Evolutionary conservation across 192 early-diverging fungal genomes (phyloP).

Genomic region (Podila epigama): DNA sequence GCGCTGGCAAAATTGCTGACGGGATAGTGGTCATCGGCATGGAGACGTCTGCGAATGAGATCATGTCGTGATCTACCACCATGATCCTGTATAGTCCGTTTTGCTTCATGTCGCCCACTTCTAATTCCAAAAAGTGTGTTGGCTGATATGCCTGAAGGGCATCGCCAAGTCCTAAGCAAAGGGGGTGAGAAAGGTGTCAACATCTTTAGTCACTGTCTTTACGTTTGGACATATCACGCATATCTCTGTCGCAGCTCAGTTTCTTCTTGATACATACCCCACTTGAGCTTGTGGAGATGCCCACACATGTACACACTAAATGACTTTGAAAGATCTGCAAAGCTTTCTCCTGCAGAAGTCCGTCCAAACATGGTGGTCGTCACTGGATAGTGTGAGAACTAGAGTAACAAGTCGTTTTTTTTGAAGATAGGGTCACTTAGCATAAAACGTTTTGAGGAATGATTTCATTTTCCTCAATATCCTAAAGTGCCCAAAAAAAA

Average conservation of each 20-base stretch:
- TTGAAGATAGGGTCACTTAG: too few species aligned
- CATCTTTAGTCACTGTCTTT: not conserved
- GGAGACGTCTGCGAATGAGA: conserved; percentile 79
- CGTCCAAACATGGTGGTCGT: conserved; percentile 79
- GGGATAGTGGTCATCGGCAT: conserved; percentile 72
- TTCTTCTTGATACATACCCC: conserved; percentile 31
- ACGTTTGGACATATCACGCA: not conserved
- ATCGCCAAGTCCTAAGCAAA: conserved; percentile 55
- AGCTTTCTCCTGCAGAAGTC: conserved; percentile 62
- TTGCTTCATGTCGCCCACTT: conserved; percentile 90
- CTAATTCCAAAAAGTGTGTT: conserved; percentile 79
- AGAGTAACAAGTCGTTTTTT: conserved; percentile 51
- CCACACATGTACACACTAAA: conserved; percentile 87
- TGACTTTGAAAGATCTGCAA: conserved; percentile 62
- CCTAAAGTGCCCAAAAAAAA: too few species aligned
- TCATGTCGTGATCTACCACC: conserved; percentile 85
- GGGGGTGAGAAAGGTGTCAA: not conserved
- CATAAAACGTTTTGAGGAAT: not conserved
- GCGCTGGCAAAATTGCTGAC: conserved; percentile 38
- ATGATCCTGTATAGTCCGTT: conserved; percentile 88
- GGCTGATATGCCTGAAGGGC: conserved; percentile 71
- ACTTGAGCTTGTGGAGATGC: conserved; percentile 81
- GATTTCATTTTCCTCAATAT: not conserved
- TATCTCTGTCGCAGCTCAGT: not conserved
- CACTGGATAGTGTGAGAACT: conserved; percentile 81